Evolutionary conservation across 805 yeast genomes (phyloP).

Genomic region (Clavispora asparagi): DNA sequence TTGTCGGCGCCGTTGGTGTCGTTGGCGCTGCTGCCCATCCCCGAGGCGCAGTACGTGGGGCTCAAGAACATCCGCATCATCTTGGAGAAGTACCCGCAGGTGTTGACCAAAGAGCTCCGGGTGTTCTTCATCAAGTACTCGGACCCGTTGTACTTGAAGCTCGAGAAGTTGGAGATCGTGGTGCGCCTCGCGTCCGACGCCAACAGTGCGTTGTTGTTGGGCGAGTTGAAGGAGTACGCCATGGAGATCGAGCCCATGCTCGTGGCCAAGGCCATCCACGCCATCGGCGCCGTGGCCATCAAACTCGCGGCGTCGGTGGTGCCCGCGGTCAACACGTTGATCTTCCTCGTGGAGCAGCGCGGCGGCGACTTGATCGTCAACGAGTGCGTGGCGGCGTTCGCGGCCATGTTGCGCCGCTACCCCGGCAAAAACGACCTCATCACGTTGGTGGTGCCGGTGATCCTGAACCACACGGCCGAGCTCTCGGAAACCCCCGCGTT

Average conservation of each 20-base stretch:
- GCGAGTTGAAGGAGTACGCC: conserved; percentile 74
- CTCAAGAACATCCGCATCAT: conserved; percentile 85
- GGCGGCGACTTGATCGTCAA: conserved; percentile 56
- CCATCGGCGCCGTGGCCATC: conserved; percentile 69
- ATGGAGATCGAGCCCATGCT: conserved; percentile 82
- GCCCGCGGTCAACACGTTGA: conserved; percentile 56
- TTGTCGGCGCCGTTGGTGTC: conserved; percentile 84
- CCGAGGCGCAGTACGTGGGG: conserved; percentile 93
- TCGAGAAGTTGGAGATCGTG: conserved; percentile 73
- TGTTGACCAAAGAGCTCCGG: conserved; percentile 73
- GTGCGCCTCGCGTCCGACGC: conserved; percentile 60
- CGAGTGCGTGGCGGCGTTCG: conserved; percentile 57
- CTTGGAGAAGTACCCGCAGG: conserved; percentile 79
- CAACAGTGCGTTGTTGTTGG: conserved; percentile 54
- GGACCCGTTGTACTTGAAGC: conserved; percentile 73
- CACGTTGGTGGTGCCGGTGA: conserved; percentile 50
- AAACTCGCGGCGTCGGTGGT: conserved; percentile 49
- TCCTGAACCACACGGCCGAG: conserved; percentile 44
- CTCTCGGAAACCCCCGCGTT: conserved; percentile 47
- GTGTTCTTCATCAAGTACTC: conserved; percentile 87
- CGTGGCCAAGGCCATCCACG: conserved; percentile 59
- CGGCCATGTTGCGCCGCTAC: conserved; percentile 62
- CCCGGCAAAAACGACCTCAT: conserved; percentile 47
- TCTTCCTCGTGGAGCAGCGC: conserved; percentile 56
- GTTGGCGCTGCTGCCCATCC: conserved; percentile 71